Evolutionary conservation across 78 protist species (phyloP).

Genomic region (Dictyostelium capitatum): DNA sequence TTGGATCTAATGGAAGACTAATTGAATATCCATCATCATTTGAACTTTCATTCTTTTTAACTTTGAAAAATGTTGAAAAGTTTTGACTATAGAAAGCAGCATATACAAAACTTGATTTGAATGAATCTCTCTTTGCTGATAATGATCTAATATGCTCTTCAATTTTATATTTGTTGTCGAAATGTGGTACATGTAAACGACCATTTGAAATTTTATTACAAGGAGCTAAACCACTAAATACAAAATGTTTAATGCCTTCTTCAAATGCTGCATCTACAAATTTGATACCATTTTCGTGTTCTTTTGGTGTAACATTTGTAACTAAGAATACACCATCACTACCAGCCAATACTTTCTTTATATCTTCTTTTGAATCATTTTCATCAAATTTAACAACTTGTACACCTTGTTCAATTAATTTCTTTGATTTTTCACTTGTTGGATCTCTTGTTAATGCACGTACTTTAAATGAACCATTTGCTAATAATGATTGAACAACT

Average conservation of each 20-base stretch:
- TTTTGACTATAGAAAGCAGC: constrained; percentile 33
- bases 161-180: constrained; percentile 18
- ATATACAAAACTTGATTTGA: neutral
- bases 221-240: constrained; percentile 6
- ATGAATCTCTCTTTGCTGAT: neutral
- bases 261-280: constrained; percentile 32
- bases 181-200: neutral
- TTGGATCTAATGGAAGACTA: constrained; percentile 1
- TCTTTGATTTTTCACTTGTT: neutral
- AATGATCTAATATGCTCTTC: constrained; percentile 9
- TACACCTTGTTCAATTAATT: neutral
- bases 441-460: constrained; percentile 51
- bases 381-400: constrained; percentile 30
- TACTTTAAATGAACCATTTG: neutral
- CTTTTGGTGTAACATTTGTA: constrained; percentile 2
- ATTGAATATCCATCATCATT: constrained; percentile 1
- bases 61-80: neutral
- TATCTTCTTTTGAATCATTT: neutral
- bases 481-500: constrained; percentile 10
- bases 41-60: neutral
- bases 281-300: neutral
- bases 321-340: constrained; percentile 40
- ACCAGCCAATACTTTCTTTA: neutral
- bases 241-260: constrained; percentile 5
- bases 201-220: constrained; percentile 18